Evolutionary conservation across 495 filamentous ascomycete genomes (phyloP).

Genomic region (Penicillium pancosmium): DNA sequence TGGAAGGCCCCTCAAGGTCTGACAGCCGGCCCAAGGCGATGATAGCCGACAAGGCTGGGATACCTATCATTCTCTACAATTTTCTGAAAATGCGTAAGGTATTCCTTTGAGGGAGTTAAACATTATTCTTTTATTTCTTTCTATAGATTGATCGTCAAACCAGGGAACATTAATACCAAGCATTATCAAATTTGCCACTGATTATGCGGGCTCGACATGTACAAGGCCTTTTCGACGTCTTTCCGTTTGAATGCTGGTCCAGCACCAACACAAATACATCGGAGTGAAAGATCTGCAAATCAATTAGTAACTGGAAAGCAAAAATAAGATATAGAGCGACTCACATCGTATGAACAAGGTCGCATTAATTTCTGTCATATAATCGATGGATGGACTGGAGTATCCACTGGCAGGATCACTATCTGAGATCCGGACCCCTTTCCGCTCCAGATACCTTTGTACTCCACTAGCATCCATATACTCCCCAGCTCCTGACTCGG

Average conservation of each 20-base stretch:
- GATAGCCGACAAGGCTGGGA: background rate
- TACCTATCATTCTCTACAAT: too few relatives aligned
- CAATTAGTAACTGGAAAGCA: slow-evolving; percentile 15
- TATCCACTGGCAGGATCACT: slow-evolving; percentile 6
- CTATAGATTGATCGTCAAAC: background rate
- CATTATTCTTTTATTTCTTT: background rate
- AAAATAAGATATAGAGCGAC: slow-evolving; percentile 8
- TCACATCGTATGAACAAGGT: slow-evolving; percentile 30
- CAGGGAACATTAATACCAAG: background rate
- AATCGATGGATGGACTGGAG: slow-evolving; percentile 15
- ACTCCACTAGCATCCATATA: slow-evolving; percentile 39
- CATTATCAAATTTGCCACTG: slow-evolving; percentile 20
- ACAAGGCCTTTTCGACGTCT: slow-evolving; percentile 32
- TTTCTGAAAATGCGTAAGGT: too few relatives aligned
- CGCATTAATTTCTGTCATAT: slow-evolving; percentile 22
- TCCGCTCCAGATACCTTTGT: slow-evolving; percentile 28
- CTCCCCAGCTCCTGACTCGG: slow-evolving; percentile 22
- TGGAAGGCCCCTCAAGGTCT: too few relatives aligned
- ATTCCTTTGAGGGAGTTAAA: too few relatives aligned
- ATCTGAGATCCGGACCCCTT: slow-evolving; percentile 19
- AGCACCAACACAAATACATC: slow-evolving; percentile 32
- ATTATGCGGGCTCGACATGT: slow-evolving; percentile 23
- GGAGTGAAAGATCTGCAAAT: slow-evolving; percentile 22
- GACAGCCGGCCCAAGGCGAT: background rate
- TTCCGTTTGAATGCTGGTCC: slow-evolving; percentile 32